Conservation (phyloP, 306 rosid genomes). For the Bauhinia variegata region DNA sequence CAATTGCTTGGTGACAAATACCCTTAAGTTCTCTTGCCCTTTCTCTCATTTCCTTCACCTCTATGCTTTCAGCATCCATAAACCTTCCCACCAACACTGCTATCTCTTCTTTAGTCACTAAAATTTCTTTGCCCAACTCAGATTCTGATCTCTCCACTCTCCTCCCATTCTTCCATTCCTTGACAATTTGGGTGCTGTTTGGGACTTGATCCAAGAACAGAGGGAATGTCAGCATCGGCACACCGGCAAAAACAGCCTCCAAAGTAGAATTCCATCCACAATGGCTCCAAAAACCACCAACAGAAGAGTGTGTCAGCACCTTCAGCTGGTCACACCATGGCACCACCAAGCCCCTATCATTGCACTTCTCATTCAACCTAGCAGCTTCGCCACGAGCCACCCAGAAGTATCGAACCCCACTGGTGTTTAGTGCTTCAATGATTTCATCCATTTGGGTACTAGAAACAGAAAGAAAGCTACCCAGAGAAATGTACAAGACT, state of each 20-base stretch:
- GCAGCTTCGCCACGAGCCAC: slow-evolving; percentile 52
- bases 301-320: slow-evolving; percentile 52
- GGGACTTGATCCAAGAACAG: slow-evolving; percentile 56
- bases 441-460: slow-evolving; percentile 54
- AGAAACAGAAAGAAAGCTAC: slow-evolving; percentile 58
- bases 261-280: slow-evolving; percentile 68
- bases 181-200: slow-evolving; percentile 46
- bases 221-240: slow-evolving; percentile 54
- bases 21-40: slow-evolving; percentile 45
- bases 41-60: slow-evolving; percentile 42
- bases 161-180: slow-evolving; percentile 58
- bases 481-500: slow-evolving; percentile 63
- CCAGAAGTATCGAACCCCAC: slow-evolving; percentile 46
- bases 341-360: slow-evolving; percentile 50
- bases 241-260: slow-evolving; percentile 52
- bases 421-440: slow-evolving; percentile 41
- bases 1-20: slow-evolving; percentile 44
- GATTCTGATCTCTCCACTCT: slow-evolving; percentile 27
- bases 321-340: slow-evolving; percentile 66
- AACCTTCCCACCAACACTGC: slow-evolving; percentile 32
- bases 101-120: slow-evolving; percentile 35
- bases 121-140: slow-evolving; percentile 8
- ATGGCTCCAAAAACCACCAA: slow-evolving; percentile 62
- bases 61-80: slow-evolving; percentile 41
- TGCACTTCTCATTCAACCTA: slow-evolving; percentile 43